Percentiles rank a stretch among this genome's conserved stretches.
Evolutionary conservation across 805 yeast genomes (phyloP).

Genomic region (Hanseniaspora occidentalis): DNA sequence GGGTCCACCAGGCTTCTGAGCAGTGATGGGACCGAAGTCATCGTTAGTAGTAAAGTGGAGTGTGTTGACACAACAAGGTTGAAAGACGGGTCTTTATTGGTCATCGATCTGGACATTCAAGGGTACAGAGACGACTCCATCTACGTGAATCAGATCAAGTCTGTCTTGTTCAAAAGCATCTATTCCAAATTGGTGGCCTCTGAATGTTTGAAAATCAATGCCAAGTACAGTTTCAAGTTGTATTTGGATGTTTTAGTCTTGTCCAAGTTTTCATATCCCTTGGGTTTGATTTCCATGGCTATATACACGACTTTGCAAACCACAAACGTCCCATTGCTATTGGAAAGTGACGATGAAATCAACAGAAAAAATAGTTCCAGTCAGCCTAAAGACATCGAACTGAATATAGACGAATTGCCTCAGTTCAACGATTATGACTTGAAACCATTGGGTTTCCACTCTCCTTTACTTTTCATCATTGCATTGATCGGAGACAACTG

Average conservation of each 20-base stretch:
- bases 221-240: conserved; percentile 63
- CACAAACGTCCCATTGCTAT: conserved; percentile 60
- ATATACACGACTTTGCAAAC: conserved; percentile 70
- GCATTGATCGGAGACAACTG: conserved; percentile 63
- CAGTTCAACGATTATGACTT: conserved; percentile 75
- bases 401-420: conserved; percentile 74
- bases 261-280: conserved; percentile 68
- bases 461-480: conserved; percentile 62
- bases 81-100: conserved; percentile 26
- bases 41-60: conserved; percentile 79
- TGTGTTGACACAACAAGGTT: conserved; percentile 39
- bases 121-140: conserved; percentile 73
- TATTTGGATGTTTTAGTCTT: conserved; percentile 71
- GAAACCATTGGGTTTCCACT: conserved; percentile 45
- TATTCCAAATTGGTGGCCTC: conserved; percentile 39
- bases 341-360: conserved; percentile 51
- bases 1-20: conserved; percentile 84
- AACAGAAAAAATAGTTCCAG: no score
- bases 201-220: conserved; percentile 47
- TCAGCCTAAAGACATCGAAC: conserved; percentile 20
- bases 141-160: conserved; percentile 48
- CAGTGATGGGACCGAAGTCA: conserved; percentile 86
- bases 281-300: conserved; percentile 69
- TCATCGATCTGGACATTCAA: conserved; percentile 72
- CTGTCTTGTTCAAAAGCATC: conserved; percentile 29